phyloP scores from a whole-genome alignment of 768 basidiomycete species.

The Tricholoma sp. region DNA sequence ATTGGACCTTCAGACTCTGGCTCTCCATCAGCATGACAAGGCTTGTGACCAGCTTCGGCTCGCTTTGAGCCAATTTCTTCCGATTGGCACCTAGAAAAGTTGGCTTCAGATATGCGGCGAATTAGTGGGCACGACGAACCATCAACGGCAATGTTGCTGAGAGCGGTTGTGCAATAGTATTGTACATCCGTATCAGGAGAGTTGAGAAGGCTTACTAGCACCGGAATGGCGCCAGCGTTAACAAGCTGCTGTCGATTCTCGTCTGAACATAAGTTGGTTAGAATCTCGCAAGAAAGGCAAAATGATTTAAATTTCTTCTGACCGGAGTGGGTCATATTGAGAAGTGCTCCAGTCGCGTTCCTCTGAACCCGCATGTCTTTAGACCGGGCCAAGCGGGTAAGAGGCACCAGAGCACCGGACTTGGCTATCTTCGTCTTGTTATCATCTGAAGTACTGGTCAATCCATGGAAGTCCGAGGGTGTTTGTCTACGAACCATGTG shows the following conservation, averaged over 20 bases:
- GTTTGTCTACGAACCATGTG: conserved; percentile 66
- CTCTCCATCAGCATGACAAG: conserved; percentile 96
- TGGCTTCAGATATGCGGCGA: neutral
- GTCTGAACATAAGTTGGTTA: conserved; percentile 42
- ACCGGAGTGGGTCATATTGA: conserved; percentile 99
- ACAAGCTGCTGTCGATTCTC: conserved; percentile 99
- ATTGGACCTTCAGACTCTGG: conserved; percentile 95
- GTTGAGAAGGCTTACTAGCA: conserved; percentile 89
- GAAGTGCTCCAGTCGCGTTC: conserved; percentile 94
- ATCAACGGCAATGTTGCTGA: conserved; percentile 98
- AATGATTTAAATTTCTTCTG: conserved; percentile 16
- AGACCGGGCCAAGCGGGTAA: conserved; percentile 91
- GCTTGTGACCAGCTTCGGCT: conserved; percentile 92
- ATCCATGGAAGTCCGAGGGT: conserved; percentile 9
- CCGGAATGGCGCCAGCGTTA: conserved; percentile 96
- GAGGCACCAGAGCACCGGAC: conserved; percentile 95
- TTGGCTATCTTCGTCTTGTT: conserved; percentile 99
- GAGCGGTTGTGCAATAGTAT: conserved; percentile 98
- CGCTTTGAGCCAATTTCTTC: conserved; percentile 89
- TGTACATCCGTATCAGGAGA: conserved; percentile 99
- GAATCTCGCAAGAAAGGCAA: neutral
- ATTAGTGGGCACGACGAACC: conserved; percentile 34
- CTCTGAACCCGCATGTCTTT: conserved; percentile 99
- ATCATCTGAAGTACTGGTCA: conserved; percentile 57
- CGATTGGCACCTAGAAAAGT: conserved; percentile 63